Conservation (phyloP, 2,329 filamentous ascomycete genomes). For the Xylariaceae sp. region DNA sequence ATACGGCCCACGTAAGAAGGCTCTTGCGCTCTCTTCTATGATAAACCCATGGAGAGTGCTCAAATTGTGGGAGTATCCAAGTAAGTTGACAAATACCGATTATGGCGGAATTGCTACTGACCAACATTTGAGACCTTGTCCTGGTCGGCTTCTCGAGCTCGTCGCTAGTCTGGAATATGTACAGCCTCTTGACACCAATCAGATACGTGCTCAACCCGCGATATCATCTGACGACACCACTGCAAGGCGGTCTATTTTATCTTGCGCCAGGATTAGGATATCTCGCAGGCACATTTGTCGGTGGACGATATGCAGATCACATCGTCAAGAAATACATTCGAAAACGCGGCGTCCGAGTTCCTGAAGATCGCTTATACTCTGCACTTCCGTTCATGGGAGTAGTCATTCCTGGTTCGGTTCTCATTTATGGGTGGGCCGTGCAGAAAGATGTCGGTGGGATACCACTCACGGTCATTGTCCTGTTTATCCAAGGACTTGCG, state of each 20-base stretch:
- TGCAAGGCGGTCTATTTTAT: conserved; percentile 65
- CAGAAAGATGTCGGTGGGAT: conserved; percentile 49
- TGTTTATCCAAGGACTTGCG: conserved; percentile 71
- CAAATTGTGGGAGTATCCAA: conserved; percentile 63
- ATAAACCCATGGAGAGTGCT: conserved; percentile 64
- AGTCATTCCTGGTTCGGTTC: conserved; percentile 60
- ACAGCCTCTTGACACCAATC: conserved; percentile 54
- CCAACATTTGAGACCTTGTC: conserved; percentile 44
- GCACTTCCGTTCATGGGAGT: conserved; percentile 56
- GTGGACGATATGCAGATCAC: conserved; percentile 46
- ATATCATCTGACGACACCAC: conserved; percentile 59
- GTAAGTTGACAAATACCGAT: conserved; percentile 6
- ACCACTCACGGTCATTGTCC: conserved; percentile 62
- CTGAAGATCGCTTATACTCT: conserved; percentile 66
- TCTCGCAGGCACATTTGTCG: conserved; percentile 60
- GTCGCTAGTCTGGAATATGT: conserved; percentile 71
- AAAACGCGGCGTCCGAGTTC: conserved; percentile 53
- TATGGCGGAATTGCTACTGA: too few relatives aligned
- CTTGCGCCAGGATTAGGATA: conserved; percentile 66
- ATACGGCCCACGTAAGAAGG: conserved; percentile 46
- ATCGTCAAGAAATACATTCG: conserved; percentile 37
- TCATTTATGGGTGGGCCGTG: conserved; percentile 57
- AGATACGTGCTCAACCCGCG: conserved; percentile 66
- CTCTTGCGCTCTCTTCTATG: conserved; percentile 55
- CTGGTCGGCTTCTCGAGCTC: conserved; percentile 55